Conservation (phyloP, 345 rosid genomes). For the Dimocarpus longan region DNA sequence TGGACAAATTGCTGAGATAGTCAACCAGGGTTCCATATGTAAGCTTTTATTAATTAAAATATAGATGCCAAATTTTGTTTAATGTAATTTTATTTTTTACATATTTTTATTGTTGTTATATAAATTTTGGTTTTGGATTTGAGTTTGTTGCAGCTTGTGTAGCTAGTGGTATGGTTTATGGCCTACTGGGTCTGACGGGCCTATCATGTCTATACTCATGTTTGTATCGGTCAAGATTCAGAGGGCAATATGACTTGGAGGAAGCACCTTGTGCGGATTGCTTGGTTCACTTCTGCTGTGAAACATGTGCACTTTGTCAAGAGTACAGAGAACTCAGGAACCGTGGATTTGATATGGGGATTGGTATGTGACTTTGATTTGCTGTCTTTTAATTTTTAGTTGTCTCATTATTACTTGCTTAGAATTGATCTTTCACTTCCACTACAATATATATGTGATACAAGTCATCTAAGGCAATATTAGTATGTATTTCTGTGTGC, state of each 20-base stretch:
- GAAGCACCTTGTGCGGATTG: slow-evolving; percentile 56
- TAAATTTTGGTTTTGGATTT: neutral
- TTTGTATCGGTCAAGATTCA: slow-evolving; percentile 42
- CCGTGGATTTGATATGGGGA: slow-evolving; percentile 58
- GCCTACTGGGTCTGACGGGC: slow-evolving; percentile 37
- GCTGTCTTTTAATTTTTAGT: neutral
- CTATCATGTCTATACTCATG: slow-evolving; percentile 47
- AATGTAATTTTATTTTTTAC: too few relatives aligned
- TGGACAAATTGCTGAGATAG: slow-evolving; percentile 50
- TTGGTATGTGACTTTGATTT: slow-evolving; percentile 29
- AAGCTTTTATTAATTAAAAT: slow-evolving; percentile 14
- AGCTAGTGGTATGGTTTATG: slow-evolving; percentile 48
- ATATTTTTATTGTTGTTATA: neutral
- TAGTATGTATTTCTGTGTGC: too few relatives aligned
- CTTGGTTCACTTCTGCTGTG: slow-evolving; percentile 52
- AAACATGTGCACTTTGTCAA: slow-evolving; percentile 52
- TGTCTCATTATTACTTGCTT: too few relatives aligned
- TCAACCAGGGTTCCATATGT: slow-evolving; percentile 44
- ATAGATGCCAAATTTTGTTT: neutral
- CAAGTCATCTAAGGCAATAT: too few relatives aligned
- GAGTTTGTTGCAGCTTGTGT: slow-evolving; percentile 36
- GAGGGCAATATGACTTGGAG: slow-evolving; percentile 49
- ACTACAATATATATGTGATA: too few relatives aligned
- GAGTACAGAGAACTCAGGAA: slow-evolving; percentile 53
- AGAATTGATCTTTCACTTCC: neutral